phyloP scores from a whole-genome alignment of 164 flowering plant genomes.

The Euptelea pleiosperma region DNA sequence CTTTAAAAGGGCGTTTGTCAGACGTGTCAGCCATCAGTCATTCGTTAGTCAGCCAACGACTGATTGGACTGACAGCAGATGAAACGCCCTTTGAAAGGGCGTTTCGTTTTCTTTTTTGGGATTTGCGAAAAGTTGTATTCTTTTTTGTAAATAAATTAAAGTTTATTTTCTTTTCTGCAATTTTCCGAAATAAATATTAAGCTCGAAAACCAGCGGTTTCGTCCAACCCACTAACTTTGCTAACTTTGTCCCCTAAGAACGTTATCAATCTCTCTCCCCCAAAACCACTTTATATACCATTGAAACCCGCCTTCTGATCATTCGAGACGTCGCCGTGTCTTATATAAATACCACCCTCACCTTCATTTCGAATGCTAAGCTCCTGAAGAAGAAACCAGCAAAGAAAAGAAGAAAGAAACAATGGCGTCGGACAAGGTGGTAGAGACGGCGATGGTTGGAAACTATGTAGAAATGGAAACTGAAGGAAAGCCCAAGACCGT shows the following conservation, averaged over 20 bases:
- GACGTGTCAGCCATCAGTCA: too few species aligned
- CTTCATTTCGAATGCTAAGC: conserved; percentile 5
- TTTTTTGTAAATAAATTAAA: too few species aligned
- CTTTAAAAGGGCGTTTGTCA: too few species aligned
- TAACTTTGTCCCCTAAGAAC: neutral
- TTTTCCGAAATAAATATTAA: too few species aligned
- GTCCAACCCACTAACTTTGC: conserved; percentile 25
- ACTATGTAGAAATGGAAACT: conserved; percentile 90
- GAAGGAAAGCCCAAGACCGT: conserved; percentile 53
- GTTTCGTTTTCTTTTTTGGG: too few species aligned
- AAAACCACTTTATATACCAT: conserved; percentile 26
- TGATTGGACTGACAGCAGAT: too few species aligned
- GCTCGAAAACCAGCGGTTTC: conserved; percentile 15
- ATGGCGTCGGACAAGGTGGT: conserved; percentile 67
- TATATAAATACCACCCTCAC: conserved; percentile 29
- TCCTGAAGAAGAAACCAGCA: too few species aligned
- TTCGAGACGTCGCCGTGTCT: conserved; percentile 20
- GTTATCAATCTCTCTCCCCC: conserved; percentile 12
- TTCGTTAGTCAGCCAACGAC: too few species aligned
- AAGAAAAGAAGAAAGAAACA: neutral
- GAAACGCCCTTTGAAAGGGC: too few species aligned
- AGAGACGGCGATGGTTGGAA: conserved; percentile 81
- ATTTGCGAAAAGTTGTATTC: too few species aligned
- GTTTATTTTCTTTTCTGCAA: too few species aligned
- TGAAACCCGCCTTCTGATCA: conserved; percentile 23